A percentile compares a stretch with the other conserved stretches of the same genome.
These are phyloP conservation scores for Penicillium freii DNA, from an alignment of 2,329 filamentous ascomycete genomes.

Conservation along the genomic window DNA sequence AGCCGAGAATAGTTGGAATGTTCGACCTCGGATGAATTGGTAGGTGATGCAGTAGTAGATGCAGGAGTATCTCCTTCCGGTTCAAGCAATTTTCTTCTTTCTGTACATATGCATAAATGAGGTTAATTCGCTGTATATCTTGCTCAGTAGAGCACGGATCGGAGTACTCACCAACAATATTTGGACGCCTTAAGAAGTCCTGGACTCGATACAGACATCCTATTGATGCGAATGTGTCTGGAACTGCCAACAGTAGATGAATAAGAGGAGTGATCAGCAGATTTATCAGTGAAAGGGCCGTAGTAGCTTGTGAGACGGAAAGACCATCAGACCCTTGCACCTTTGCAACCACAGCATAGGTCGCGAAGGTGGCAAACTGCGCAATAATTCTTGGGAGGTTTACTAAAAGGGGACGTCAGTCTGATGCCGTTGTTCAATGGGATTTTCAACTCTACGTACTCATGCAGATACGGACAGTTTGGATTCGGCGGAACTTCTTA, in stretches of 20 bases:
- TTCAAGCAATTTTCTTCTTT: no score
- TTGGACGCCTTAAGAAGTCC: constrained; percentile 2
- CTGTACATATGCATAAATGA: no score
- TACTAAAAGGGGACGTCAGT: constrained; percentile 9
- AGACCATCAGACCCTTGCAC: constrained; percentile 22
- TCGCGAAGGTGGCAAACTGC: constrained; percentile 17
- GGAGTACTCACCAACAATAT: no score
- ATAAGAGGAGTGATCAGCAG: constrained; percentile 40
- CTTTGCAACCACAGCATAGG: constrained; percentile 18
- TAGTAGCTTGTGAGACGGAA: constrained; percentile 40
- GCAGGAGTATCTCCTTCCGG: no score
- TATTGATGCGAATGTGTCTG: constrained; percentile 38
- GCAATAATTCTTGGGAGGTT: constrained; percentile 15
- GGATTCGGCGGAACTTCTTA: constrained; percentile 20
- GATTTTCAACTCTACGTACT: not conserved
- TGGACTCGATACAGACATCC: constrained; percentile 40
- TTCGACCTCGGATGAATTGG: no score
- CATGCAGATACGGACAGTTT: constrained; percentile 16
- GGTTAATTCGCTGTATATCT: no score
- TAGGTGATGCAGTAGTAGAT: no score
- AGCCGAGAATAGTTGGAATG: no score
- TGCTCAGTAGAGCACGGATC: no score
- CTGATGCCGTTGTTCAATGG: no score
- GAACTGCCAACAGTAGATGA: constrained; percentile 38
- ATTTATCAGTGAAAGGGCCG: constrained; percentile 41